These are phyloP conservation scores for Endothia cerciana DNA, from an alignment of 2,329 filamentous ascomycete species.

Conservation along the genomic window DNA sequence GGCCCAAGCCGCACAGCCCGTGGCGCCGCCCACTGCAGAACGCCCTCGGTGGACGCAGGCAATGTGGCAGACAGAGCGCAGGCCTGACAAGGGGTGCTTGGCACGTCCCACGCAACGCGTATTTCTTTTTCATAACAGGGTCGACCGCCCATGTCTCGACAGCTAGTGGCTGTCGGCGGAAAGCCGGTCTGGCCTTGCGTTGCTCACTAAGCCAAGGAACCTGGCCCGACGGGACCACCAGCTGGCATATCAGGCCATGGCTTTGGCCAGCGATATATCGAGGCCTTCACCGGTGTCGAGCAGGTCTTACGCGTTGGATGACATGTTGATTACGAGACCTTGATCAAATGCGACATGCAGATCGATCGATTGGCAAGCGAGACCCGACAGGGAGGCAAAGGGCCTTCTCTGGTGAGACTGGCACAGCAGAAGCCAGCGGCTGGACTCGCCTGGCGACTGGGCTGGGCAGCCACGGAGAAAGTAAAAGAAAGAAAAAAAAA, in stretches of 20 bases:
- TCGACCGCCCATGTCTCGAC: background rate
- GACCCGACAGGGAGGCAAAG: background rate
- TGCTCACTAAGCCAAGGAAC: background rate
- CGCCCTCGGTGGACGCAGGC: too few relatives aligned
- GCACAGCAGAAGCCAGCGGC: background rate
- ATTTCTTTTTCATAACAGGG: too few relatives aligned
- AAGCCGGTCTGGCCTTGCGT: background rate
- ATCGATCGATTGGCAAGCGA: background rate
- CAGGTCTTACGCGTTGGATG: conserved; percentile 10
- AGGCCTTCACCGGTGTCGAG: conserved; percentile 16
- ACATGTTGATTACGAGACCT: conserved; percentile 2
- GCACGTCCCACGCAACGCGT: too few relatives aligned
- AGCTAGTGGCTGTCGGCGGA: background rate
- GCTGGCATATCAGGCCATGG: background rate
- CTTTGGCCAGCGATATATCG: background rate
- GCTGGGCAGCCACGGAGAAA: background rate
- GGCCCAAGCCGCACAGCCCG: too few relatives aligned
- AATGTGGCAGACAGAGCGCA: too few relatives aligned
- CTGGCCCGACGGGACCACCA: background rate
- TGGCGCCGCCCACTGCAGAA: too few relatives aligned
- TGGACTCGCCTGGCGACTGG: background rate
- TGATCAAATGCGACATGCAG: background rate
- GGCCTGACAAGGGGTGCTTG: too few relatives aligned
- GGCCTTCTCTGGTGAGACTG: background rate
- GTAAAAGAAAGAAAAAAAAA: too few relatives aligned